A percentile compares a stretch with the other conserved stretches of the same genome.
These are phyloP conservation scores for Saccharomycopsis oosterbeekiorum DNA, from an alignment of 805 yeast genomes.

Conservation along the genomic window DNA sequence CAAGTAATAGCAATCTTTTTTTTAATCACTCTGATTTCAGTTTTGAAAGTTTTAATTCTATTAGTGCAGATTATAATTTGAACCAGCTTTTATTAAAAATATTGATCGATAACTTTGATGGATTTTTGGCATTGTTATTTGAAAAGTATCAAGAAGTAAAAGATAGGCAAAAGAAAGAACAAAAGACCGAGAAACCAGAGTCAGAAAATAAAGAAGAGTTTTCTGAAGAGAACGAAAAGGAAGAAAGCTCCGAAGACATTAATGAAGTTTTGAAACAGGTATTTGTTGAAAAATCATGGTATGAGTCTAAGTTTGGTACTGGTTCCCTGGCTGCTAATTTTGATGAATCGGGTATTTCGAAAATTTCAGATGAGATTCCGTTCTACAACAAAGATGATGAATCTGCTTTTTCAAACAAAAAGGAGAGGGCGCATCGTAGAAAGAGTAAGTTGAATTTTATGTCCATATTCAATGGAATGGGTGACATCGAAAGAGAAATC, in stretches of 20 bases:
- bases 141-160: background rate
- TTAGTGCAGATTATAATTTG: conserved; percentile 16
- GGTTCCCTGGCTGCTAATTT: background rate
- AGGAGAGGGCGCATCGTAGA: background rate
- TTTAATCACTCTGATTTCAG: conserved; percentile 8
- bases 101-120: conserved; percentile 16
- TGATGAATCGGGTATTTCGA: background rate
- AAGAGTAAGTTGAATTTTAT: background rate
- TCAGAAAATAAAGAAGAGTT: background rate
- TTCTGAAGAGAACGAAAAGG: background rate
- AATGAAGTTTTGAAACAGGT: background rate
- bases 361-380: background rate
- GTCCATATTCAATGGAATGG: background rate
- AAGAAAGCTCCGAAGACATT: background rate
- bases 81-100: conserved; percentile 14
- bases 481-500: background rate
- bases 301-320: background rate
- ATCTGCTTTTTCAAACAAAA: background rate
- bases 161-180: background rate
- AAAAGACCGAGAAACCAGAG: background rate
- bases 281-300: background rate
- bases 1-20: background rate
- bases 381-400: background rate
- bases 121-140: conserved; percentile 3
- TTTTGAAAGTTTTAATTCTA: conserved; percentile 15